phyloP scores from a whole-genome alignment of 768 basidiomycete genomes.

The Erythrobasidium yunnanense region DNA sequence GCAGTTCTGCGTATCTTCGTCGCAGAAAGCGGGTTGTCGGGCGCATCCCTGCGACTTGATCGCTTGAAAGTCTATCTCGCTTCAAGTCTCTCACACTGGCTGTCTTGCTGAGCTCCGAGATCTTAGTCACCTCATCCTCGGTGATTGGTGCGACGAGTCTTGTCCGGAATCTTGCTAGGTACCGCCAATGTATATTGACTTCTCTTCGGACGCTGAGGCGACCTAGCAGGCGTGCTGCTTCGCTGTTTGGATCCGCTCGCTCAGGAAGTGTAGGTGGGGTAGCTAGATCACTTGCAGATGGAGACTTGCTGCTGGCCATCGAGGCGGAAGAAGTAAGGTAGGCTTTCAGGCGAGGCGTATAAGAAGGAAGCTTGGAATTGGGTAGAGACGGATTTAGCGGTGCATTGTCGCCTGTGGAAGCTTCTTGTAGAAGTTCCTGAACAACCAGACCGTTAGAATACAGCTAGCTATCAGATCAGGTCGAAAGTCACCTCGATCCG shows the following conservation, averaged over 20 bases:
- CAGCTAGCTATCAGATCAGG: background rate
- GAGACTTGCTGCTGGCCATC: constrained; percentile 5
- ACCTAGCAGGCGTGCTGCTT: constrained; percentile 33
- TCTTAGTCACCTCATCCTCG: background rate
- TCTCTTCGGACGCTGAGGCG: constrained; percentile 19
- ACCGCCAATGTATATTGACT: constrained; percentile 15
- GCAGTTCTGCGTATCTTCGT: constrained; percentile 1
- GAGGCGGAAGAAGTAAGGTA: constrained; percentile 1
- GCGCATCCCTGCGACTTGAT: no score
- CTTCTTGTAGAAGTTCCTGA: background rate
- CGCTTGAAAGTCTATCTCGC: background rate
- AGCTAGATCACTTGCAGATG: constrained; percentile 10
- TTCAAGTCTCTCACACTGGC: background rate
- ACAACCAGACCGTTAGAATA: background rate
- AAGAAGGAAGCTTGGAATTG: background rate
- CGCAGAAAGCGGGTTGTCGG: no score
- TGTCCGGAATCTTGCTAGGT: background rate
- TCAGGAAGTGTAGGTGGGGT: constrained; percentile 27
- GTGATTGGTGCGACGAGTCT: background rate
- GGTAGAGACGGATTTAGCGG: background rate
- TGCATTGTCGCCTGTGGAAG: background rate
- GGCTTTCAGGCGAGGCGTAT: constrained; percentile 2
- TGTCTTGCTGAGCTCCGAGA: background rate
- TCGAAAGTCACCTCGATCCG: background rate
- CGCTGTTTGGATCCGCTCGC: constrained; percentile 29